These are phyloP conservation scores for Cyberlindnera samutprakarnensis DNA, from an alignment of 805 yeast species.

Conservation along the genomic window DNA sequence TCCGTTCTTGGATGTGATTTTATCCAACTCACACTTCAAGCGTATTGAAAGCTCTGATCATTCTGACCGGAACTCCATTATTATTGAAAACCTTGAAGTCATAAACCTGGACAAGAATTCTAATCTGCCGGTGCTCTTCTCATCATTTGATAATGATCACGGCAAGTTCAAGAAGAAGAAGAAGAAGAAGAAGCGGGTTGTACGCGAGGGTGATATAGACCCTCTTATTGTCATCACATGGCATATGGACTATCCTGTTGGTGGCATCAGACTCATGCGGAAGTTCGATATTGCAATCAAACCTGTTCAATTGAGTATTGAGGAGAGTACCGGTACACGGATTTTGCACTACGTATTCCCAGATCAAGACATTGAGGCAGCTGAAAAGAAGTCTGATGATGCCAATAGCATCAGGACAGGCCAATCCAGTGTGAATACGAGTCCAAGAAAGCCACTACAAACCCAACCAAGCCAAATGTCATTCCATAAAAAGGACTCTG, in stretches of 20 bases:
- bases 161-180: conserved; percentile 9
- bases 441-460: conserved; percentile 1
- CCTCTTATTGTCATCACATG: conserved; percentile 46
- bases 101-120: conserved; percentile 53
- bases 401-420: not conserved
- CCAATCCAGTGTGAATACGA: not conserved
- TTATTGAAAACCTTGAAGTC: conserved; percentile 58
- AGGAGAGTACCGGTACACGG: conserved; percentile 57
- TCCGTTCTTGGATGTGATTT: conserved; percentile 64
- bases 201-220: conserved; percentile 13
- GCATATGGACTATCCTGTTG: conserved; percentile 81
- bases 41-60: conserved; percentile 61
- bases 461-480: not conserved
- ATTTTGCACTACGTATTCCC: conserved; percentile 71
- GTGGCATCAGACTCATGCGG: conserved; percentile 81
- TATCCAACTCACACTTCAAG: conserved; percentile 53
- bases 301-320: conserved; percentile 69
- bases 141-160: conserved; percentile 32
- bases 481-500: not conserved
- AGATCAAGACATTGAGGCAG: conserved; percentile 20
- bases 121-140: conserved; percentile 62
- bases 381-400: conserved; percentile 8
- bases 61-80: conserved; percentile 53
- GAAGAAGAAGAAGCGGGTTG: conserved; percentile 9
- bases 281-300: conserved; percentile 49